Percentiles rank a stretch among this genome's conserved stretches.
Conservation (phyloP, 495 filamentous ascomycete genomes). For the Halenospora varia region DNA sequence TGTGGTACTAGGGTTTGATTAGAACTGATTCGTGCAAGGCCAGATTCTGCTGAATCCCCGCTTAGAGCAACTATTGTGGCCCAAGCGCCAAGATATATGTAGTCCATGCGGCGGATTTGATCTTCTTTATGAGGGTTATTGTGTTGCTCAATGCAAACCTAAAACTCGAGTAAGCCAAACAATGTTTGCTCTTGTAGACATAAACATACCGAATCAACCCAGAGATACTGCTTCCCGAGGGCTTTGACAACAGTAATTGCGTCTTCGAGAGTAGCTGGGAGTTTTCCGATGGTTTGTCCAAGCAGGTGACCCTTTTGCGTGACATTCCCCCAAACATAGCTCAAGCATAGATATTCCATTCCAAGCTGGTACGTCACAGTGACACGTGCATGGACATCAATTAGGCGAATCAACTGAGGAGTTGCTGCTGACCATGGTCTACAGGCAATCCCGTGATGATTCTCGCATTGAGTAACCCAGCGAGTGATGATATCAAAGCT, state of each 20-base stretch:
- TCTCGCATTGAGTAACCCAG: not conserved
- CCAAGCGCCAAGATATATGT: conserved; percentile 15
- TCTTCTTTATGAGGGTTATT: conserved; percentile 13
- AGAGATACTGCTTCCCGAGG: conserved; percentile 18
- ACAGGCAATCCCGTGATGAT: not conserved
- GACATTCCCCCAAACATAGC: conserved; percentile 22
- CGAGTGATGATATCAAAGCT: not conserved
- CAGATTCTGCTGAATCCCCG: conserved; percentile 13
- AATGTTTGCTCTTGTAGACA: not conserved
- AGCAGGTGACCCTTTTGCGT: not conserved
- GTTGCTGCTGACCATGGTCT: not conserved
- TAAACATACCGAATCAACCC: conserved; percentile 20
- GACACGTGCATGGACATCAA: not conserved
- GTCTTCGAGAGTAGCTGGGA: conserved; percentile 21
- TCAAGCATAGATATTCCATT: conserved; percentile 3
- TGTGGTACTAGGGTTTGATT: not conserved
- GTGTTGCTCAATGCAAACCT: conserved; percentile 21
- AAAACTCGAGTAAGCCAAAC: not conserved
- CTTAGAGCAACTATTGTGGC: conserved; percentile 17
- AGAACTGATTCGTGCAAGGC: conserved; percentile 13
- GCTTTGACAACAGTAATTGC: conserved; percentile 8
- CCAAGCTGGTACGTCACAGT: not conserved
- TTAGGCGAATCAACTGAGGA: not conserved
- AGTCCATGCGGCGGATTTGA: conserved; percentile 18
- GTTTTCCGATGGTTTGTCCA: conserved; percentile 4